Percentiles rank a stretch among this genome's conserved stretches.
These are phyloP conservation scores for Pleurotus citrinopileatus DNA, from an alignment of 768 basidiomycete genomes.

Conservation along the genomic window DNA sequence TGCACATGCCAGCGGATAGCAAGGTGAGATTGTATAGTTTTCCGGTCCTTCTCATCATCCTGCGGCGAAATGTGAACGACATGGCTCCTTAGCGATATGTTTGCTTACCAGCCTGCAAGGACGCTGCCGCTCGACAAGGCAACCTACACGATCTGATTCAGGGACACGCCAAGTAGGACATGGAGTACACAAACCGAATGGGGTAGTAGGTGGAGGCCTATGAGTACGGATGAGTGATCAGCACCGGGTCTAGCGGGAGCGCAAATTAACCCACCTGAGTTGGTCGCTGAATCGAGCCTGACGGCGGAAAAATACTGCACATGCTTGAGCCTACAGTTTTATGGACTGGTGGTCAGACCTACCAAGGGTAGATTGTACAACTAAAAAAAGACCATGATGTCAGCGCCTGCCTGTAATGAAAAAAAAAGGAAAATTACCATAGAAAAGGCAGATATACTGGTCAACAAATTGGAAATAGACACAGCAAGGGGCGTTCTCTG, in stretches of 20 bases:
- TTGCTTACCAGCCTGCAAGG: constrained; percentile 75
- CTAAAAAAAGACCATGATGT: constrained; percentile 26
- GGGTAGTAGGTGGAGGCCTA: constrained; percentile 84
- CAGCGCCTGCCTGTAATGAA: constrained; percentile 13
- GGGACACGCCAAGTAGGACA: constrained; percentile 14
- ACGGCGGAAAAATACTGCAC: constrained; percentile 82
- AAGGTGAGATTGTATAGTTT: constrained; percentile 79
- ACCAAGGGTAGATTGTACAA: constrained; percentile 87
- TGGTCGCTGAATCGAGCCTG: constrained; percentile 60
- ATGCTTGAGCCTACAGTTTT: constrained; percentile 9
- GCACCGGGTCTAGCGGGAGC: constrained; percentile 10
- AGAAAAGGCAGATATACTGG: constrained; percentile 76
- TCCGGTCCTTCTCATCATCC: constrained; percentile 85
- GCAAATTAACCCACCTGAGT: constrained; percentile 53
- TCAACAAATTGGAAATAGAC: constrained; percentile 75
- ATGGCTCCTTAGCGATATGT: not conserved
- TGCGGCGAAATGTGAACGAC: constrained; percentile 23
- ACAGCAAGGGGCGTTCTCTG: constrained; percentile 81
- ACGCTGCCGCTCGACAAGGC: constrained; percentile 85
- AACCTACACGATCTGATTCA: constrained; percentile 41
- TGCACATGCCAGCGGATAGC: constrained; percentile 53
- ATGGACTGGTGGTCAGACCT: constrained; percentile 20
- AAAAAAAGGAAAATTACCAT: constrained; percentile 45
- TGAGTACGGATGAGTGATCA: constrained; percentile 16
- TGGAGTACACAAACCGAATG: constrained; percentile 63